These are phyloP conservation scores for Backusella mclennaniae DNA, from an alignment of 192 early-diverging fungal genomes.

Conservation along the genomic window DNA sequence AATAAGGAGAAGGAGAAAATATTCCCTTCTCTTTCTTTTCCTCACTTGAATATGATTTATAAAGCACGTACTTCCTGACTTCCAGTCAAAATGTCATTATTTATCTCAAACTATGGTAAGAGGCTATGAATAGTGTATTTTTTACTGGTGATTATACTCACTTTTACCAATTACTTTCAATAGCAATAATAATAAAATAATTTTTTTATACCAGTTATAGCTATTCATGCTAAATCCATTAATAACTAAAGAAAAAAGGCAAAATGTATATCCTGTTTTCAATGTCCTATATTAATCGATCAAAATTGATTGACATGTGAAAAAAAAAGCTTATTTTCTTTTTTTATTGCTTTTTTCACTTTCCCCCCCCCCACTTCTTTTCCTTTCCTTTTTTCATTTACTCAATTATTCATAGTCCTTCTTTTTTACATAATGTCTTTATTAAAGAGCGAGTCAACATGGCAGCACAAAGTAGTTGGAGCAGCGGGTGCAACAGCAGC, in stretches of 20 bases:
- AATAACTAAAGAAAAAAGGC: not conserved
- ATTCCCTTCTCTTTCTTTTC: no score
- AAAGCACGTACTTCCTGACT: no score
- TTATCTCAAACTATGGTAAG: no score
- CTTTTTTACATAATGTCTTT: not conserved
- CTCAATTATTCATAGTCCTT: not conserved
- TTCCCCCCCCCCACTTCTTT: not conserved
- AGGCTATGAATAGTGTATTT: no score
- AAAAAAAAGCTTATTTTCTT: not conserved
- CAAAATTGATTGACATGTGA: not conserved
- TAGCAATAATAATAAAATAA: no score
- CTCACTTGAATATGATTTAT: no score
- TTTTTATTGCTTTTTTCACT: not conserved
- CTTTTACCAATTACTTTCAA: no score
- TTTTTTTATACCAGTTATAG: no score
- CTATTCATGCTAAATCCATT: no score
- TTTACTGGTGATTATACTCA: no score
- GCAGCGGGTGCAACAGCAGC: slow-evolving; percentile 68
- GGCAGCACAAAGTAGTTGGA: slow-evolving; percentile 62
- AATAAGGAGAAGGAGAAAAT: no score
- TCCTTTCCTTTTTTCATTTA: not conserved
- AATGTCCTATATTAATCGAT: not conserved
- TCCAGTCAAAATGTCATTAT: no score
- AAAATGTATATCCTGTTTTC: not conserved
- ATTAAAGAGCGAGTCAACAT: slow-evolving; percentile 18